Evolutionary conservation across 2,329 filamentous ascomycete species (phyloP).

Genomic region (Tetracladium maxilliforme): DNA sequence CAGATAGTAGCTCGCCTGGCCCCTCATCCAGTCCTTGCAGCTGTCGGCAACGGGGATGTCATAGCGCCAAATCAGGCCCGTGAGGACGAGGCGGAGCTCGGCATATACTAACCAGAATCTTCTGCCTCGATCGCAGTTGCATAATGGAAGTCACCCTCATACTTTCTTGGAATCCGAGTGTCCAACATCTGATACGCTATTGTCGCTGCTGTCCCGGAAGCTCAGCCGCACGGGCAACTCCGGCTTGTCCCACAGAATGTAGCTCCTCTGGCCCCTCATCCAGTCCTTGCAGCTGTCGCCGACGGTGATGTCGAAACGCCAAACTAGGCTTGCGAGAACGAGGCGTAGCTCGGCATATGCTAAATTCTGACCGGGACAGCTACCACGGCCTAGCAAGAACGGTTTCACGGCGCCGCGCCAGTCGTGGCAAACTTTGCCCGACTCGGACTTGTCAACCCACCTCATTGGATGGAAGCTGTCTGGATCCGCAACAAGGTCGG

Average conservation of each 20-base stretch:
- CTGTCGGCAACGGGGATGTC: conserved; percentile 10
- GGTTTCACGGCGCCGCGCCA: conserved; percentile 11
- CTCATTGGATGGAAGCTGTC: conserved; percentile 12
- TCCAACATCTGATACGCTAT: too few species aligned
- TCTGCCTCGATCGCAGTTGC: too few species aligned
- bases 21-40: conserved; percentile 5
- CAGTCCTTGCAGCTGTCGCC: conserved; percentile 4
- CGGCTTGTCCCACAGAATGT: conserved; percentile 14
- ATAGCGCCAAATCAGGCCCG: conserved; percentile 11
- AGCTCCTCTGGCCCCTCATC: conserved; percentile 8
- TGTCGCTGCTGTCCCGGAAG: too few species aligned
- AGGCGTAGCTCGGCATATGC: conserved; percentile 16
- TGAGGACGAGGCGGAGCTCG: conserved; percentile 15
- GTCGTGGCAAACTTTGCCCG: conserved; percentile 10
- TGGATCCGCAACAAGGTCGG: conserved; percentile 6
- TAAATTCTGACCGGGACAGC: conserved; percentile 16
- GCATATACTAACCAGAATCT: conserved; percentile 16
- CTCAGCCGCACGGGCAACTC: conserved; percentile 12
- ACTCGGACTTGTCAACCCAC: conserved; percentile 5
- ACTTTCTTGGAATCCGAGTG: too few species aligned
- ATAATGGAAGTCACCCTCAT: too few species aligned
- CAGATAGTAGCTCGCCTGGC: conserved; percentile 11
- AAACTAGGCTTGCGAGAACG: conserved; percentile 12
- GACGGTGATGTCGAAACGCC: conserved; percentile 12
- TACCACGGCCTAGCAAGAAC: conserved; percentile 14